phyloP scores from a whole-genome alignment of 768 basidiomycete species.

The Suillus placidus region DNA sequence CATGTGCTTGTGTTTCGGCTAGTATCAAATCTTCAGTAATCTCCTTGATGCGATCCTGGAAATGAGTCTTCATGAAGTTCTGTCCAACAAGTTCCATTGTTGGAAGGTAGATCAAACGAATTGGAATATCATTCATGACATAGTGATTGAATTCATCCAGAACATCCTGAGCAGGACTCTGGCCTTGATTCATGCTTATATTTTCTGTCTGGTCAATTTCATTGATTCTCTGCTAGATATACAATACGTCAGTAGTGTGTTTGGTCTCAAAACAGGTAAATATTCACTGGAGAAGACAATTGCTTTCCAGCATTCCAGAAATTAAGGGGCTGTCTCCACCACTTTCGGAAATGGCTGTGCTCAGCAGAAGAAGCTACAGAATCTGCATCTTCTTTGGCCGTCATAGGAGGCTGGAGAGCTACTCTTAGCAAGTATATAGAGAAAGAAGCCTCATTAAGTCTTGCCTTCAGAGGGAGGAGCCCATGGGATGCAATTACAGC shows the following conservation, averaged over 20 bases:
- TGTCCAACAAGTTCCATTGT: not conserved
- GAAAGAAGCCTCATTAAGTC: not conserved
- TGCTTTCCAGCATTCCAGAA: not conserved
- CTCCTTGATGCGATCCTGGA: not conserved
- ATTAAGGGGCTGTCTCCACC: not conserved
- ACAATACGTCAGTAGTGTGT: not conserved
- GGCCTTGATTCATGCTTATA: not conserved
- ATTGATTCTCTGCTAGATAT: not conserved
- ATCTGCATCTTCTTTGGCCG: not conserved
- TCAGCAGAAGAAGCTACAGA: not conserved
- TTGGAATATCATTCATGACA: not conserved
- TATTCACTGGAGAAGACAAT: not conserved
- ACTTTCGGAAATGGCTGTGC: not conserved
- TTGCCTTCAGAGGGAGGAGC: not conserved
- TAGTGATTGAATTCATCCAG: not conserved
- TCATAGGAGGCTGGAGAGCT: not conserved
- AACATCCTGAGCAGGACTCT: not conserved
- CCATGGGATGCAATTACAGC: not conserved
- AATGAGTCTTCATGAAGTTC: not conserved
- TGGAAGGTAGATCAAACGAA: not conserved
- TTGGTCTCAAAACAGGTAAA: not conserved
- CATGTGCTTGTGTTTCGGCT: not conserved
- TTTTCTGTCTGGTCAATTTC: not conserved
- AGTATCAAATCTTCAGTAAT: not conserved
- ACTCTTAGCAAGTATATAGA: not conserved